Base-by-base conservation (phyloP, 805 yeast species). In the Cyberlindnera xylosilytica region DNA sequence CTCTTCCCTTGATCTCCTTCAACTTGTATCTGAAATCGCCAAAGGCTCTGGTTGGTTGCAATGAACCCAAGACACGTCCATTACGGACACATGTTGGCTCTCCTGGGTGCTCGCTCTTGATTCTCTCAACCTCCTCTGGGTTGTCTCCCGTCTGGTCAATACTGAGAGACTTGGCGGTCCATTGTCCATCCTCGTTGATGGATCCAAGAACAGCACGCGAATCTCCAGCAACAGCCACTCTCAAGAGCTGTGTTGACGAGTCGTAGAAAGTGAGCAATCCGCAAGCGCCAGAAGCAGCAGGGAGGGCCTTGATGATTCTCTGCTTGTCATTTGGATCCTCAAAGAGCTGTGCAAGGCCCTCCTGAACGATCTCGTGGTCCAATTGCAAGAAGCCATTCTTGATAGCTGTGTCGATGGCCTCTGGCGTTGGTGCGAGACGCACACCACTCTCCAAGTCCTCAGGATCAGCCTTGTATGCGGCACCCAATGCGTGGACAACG, bases 1-100 rank as follows among this genome's bases (percentile, higher is more conserved):
- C 47, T 40, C 65, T 47, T 54, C 82, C 60, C 40, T 62, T 64
- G n/a, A 69, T 46, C 28, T 72, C 70, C 24, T 89, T 78, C 72
- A 95, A 75, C 60, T 93, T 93, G 61, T 88, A 93, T 47, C 97
- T 76, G 45, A 96, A 95, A 63, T 93, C 99, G 36, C 99, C 99
- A 70, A 93, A 93, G 1, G 98, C 96, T 56, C 99, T 74, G 0
- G 96, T 79, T 12, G 99, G 99, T 64, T 93, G 98, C 49, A 93
- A 73, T 10, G 93, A 80, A 0, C 99, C 99, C 52, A 93, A 72
- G 10, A 93, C 86, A 56, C 99, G 78, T 4, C 98, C 99, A 48
- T 87, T 79, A 50, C 85, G 73, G 27, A 91, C 76, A 34, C 83
- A 95, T 38, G 81, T 79, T 28, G 59, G 43, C 64, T 91, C 97